These are phyloP conservation scores for Carex scoparia DNA, from an alignment of 176 grass and related monocot genomes.

Conservation along the genomic window DNA sequence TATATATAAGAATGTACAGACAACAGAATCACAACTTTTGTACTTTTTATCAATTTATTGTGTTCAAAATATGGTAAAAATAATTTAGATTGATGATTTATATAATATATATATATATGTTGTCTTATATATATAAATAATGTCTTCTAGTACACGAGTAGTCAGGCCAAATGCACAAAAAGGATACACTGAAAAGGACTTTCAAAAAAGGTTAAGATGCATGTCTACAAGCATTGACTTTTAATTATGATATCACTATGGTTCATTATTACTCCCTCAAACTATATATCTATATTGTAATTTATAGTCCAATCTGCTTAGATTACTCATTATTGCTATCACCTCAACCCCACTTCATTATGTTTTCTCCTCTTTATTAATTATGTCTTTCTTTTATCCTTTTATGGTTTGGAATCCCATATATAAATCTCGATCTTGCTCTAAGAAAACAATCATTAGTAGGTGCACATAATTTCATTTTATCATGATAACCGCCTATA, in stretches of 20 bases:
- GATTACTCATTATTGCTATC: constrained; percentile 20
- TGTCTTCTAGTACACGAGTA: background rate
- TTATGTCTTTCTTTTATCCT: background rate
- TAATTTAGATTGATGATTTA: background rate
- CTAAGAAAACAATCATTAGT: constrained; percentile 18
- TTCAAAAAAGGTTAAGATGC: background rate
- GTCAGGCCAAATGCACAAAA: background rate
- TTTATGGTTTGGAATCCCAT: constrained; percentile 6
- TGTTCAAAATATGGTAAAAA: background rate
- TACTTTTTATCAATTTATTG: background rate
- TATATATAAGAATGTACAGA: background rate
- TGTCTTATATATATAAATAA: background rate
- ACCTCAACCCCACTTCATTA: constrained; percentile 22
- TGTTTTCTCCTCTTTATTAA: background rate
- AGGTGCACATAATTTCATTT: constrained; percentile 17
- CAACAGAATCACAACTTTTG: background rate
- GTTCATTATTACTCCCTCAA: constrained; percentile 20
- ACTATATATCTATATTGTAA: background rate
- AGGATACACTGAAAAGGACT: background rate
- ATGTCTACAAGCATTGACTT: constrained; percentile 19
- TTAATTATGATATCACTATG: constrained; percentile 19
- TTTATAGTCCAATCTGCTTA: constrained; percentile 8
- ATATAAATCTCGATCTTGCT: constrained; percentile 3
- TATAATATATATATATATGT: no score
- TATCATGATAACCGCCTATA: constrained; percentile 5